Base-by-base conservation (phyloP, 2,329 filamentous ascomycete species). In the Phyllachora maydis region DNA sequence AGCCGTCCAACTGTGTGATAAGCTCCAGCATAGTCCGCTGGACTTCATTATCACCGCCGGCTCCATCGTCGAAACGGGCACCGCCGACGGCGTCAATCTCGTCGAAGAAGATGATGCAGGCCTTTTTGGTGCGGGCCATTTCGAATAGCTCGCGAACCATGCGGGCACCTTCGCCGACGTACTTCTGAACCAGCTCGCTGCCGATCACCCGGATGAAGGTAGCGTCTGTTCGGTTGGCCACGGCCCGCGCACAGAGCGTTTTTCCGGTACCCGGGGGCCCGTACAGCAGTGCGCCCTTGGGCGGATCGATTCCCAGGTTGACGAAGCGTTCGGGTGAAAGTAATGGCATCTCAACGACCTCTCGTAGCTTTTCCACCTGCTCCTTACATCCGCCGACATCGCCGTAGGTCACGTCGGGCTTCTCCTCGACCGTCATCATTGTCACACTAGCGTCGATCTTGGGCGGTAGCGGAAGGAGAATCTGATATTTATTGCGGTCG, bases 371-470 rank as follows among this genome's bases (percentile, higher is more conserved):
- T 61, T 98, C 88, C 19, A 98, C 92, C 54, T 98, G 88, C 52
- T 98, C 88, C 54, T 98, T 98, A 66, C 83, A 95, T 27, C 88
- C 88, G 52, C 88, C 88, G 19, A 98, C 85, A 56, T 98, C 88
- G 38, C 88, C 88, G 40, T 98, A 98, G 32, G 88, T 98, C 31
- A 98, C 88, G 48, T 98, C 88, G 10, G 88, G 88, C 61, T 98
- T 98, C 56, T 98, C 88, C 58, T 98, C 88, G 33, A 98, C 88
- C 23, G 88, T 95, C 88, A 98, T 98, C 88, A 98, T 98, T 18
- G 88, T 98, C 35, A 98, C 88, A 37, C 79, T 92, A 25, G 88
- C 85, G 43, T 98, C 88, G 56, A 98, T 98, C 64, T 95, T 98
- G 17, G 88, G 88, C 20, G 88, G 88, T 26, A 98, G 57, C 17